phyloP scores from a whole-genome alignment of 257 asterid genomes.

The Rubia yunnanensis region DNA sequence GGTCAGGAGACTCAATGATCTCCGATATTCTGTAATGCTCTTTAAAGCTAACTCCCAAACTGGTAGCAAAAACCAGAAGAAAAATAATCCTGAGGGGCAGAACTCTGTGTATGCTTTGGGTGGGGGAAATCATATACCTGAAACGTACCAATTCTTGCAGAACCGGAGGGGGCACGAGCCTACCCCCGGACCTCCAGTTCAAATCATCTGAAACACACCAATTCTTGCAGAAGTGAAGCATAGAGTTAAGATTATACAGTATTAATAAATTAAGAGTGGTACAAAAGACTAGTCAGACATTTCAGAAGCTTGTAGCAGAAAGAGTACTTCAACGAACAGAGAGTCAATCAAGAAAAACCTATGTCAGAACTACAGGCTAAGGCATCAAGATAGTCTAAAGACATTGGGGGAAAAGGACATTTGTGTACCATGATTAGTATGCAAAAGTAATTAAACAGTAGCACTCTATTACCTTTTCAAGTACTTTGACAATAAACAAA shows the following conservation, averaged over 20 bases:
- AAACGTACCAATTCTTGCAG: background rate
- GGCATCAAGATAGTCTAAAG: background rate
- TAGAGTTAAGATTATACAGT: too few relatives aligned
- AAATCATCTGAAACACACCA: background rate
- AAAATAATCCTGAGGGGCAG: background rate
- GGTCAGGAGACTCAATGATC: background rate
- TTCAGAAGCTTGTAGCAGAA: background rate
- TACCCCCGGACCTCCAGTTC: background rate
- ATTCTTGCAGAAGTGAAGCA: background rate
- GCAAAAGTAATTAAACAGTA: conserved; percentile 14
- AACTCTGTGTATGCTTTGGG: background rate
- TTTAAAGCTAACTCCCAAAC: background rate
- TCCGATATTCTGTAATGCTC: background rate
- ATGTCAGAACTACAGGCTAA: conserved; percentile 10
- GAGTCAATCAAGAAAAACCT: background rate
- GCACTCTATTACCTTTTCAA: conserved; percentile 5
- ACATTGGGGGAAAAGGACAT: conserved; percentile 8
- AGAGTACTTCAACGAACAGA: background rate
- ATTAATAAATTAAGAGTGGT: background rate
- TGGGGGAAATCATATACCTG: background rate
- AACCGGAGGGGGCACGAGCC: background rate
- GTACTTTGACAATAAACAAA: background rate
- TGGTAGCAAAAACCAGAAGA: background rate
- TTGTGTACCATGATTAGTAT: background rate
- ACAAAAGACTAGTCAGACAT: background rate